Evolutionary conservation across 2,329 filamentous ascomycete species (phyloP).

Genomic region (Geosmithia flava): DNA sequence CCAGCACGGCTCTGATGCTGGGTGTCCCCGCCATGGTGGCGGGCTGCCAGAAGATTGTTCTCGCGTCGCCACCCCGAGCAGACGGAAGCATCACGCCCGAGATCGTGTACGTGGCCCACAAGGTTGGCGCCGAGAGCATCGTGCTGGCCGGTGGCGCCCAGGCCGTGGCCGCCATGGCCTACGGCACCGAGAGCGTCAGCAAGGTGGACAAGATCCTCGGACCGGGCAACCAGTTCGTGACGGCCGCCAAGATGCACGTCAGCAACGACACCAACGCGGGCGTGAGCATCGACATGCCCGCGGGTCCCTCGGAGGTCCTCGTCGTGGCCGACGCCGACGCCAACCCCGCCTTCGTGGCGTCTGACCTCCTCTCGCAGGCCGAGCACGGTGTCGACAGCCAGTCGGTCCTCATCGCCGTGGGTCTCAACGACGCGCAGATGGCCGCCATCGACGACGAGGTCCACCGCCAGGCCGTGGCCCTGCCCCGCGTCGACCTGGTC

Average conservation of each 20-base stretch:
- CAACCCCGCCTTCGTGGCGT: constrained; percentile 90
- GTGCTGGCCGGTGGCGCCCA: constrained; percentile 93
- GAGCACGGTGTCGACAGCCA: constrained; percentile 96
- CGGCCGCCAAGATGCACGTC: constrained; percentile 96
- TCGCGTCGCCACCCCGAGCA: constrained; percentile 79
- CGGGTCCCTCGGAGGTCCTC: constrained; percentile 91
- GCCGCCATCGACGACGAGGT: constrained; percentile 83
- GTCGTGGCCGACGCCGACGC: constrained; percentile 82
- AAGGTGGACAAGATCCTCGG: constrained; percentile 99
- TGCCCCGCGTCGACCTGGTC: constrained; percentile 89
- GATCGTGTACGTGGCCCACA: constrained; percentile 95
- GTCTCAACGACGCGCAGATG: constrained; percentile 60
- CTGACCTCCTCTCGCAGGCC: constrained; percentile 86
- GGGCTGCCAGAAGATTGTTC: constrained; percentile 86
- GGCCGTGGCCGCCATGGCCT: constrained; percentile 91
- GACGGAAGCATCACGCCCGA: constrained; percentile 91
- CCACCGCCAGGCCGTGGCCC: constrained; percentile 70
- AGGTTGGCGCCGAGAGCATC: constrained; percentile 90
- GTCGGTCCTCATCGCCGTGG: constrained; percentile 81
- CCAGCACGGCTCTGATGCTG: constrained; percentile 94
- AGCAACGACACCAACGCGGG: constrained; percentile 94
- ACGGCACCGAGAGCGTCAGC: constrained; percentile 84
- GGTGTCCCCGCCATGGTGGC: constrained; percentile 97
- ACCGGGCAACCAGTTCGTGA: constrained; percentile 96
- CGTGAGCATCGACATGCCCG: constrained; percentile 96